Evolutionary conservation across 306 rosid species (phyloP), one percentile per base, ranked within the genome.

Genomic region (Vicia faba): DNA sequence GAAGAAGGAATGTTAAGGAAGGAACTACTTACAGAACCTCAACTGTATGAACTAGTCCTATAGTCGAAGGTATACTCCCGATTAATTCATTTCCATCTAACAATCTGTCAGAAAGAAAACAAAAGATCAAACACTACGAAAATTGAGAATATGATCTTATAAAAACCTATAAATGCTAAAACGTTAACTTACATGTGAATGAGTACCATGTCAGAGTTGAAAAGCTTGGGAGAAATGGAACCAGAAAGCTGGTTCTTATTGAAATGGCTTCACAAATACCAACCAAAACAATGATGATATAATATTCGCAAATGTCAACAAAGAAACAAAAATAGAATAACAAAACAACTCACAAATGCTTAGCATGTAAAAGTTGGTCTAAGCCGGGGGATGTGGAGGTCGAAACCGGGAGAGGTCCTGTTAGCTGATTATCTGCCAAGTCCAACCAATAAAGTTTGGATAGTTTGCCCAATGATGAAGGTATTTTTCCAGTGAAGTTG

Each of bases 171-270:
- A 28, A 16, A 62, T 48, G 11, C 41, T 41, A 36, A 55, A 59
- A 43, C 43, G 35, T 69, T 51, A 31, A 77, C 96, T 83, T 88
- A 93, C 99, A 88, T 46, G 61, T 93, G 99, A 74, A 93, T 90
- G 66, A 93, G 84, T 46, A 38, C 75, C 99, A 90, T 93, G 23
- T 76, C 64, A 38, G 95, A 75, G 80, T 84, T 82, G 78, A 93
- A 93, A 67, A 93, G 86, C 69, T 72, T 26, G 5, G 84, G 41
- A 19, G 97, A 84, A 71, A 93, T 90, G 77, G 77, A 2, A 65
- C 97, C 96, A 58, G 95, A 88, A 65, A 93, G 86, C 81, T 84
- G 79, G 83, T 93, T 93, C 84, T 93, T 88, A 75, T 86, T 93
- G 82, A 93, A 90, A 86, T 93, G 99, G 84, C 99, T 93, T 90